Base-by-base conservation (phyloP, 441 rosid species). In the Gossypium lobatum region DNA sequence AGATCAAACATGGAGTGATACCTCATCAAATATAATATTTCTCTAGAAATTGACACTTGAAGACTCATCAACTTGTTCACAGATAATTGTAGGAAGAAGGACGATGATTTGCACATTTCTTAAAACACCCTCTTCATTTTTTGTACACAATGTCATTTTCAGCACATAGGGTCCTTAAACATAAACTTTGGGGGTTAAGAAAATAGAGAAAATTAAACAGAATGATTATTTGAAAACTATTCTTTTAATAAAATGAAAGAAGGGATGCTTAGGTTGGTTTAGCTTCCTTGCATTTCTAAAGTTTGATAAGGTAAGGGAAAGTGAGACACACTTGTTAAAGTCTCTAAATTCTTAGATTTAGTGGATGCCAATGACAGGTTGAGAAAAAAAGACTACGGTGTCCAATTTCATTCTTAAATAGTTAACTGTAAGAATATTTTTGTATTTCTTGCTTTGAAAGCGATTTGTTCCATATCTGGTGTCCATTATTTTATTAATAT, bases 291-390 rank as follows among this genome's bases (percentile, higher is more conserved):
- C 45, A 39, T 39, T 39, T 39, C 11, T 39, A 39, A 64, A 16
- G 64, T 60, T 60, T 61, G 52, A 52, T 52, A 62, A 52, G 71
- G 55, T 1, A 50, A 2, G 16, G 58, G 45, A 70, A 20, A 45
- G 13, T 16, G 11, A 71, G 7, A 64, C 2, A 50, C 73, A 74
- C 55, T 71, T 42, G 74, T 63, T 57, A 70, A 75, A 75, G 78
- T 57, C 70, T 70, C 26, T n/a, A 61, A 45, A 45, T 2, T 23
- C 26, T 71, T 57, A 59, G 46, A n/a, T 34, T 73, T 17, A 76
- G 77, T 72, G 73, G 80, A 77, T 70, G 71, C 28, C 57, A 55
- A 62, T 34, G 42, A 58, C 58, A 60, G n/a, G n/a, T n/a, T n/a
- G n/a, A n/a, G n/a, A n/a, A n/a, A 77, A 53, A 4, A 75, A 55